Evolutionary conservation across 495 filamentous ascomycete genomes (phyloP), one percentile per base, ranked within the genome.

Genomic region (Lasiosphaeria hispida): DNA sequence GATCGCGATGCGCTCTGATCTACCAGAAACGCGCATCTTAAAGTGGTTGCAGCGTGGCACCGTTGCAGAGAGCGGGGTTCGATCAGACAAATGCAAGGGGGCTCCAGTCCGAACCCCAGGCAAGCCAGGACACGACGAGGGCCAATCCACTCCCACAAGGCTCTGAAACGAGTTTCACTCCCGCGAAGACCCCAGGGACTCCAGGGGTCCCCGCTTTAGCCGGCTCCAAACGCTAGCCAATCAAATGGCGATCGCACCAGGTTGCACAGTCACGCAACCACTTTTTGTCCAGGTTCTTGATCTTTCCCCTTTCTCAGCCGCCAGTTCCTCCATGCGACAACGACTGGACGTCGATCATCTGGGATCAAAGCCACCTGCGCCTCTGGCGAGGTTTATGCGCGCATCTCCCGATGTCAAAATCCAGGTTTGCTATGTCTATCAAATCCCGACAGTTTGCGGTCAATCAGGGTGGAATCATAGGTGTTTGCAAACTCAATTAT

Each of bases 141-240:
- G 47, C 33, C 49, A 37, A 40, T 40, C 17, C 35, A 38, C 49
- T 36, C 49, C 14, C 15, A 15, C 49, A 14, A 19, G 33, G 49
- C 13, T 19, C 49, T 38, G 18, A 34, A 52, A 52, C 18, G 18
- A 15, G 49, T 52, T 52, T 52, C 49, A 23, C 23, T 30, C 23
- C 23, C 23, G n/a, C n/a, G 13, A 45, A 15, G 17, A 15, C 13
- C 15, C 17, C 43, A 38, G 23, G 36, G 17, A 7, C 35, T 11
- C 49, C 36, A 52, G 35, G 48, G 48, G n/a, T 34, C 37, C 13
- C 37, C 7, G 39, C 39, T 36, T 33, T 30, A 18, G 10, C 43
- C 43, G 18, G 30, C 43, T 15, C 4, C 49, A 39, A 40, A 18
- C 14, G 9, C 36, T 4, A 15, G 49, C 49, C 49, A 52, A 52